These are phyloP conservation scores for Dictyophora rubrovolvata DNA, from an alignment of 768 basidiomycete species.

Conservation along the genomic window DNA sequence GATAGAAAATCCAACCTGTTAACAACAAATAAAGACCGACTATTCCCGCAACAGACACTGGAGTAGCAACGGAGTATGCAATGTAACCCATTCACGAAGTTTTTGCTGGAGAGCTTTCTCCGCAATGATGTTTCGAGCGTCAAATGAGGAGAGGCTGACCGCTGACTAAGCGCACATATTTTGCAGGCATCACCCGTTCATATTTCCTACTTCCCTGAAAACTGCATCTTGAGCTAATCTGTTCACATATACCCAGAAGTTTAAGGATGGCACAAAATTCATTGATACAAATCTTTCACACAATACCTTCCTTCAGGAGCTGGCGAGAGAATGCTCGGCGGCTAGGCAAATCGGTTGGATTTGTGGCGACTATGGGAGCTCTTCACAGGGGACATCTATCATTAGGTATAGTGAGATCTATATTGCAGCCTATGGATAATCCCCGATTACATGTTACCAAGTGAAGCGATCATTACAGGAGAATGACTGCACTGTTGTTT, in stretches of 20 bases:
- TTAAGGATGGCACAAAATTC: slow-evolving; percentile 10
- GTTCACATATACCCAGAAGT: not conserved
- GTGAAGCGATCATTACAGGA: slow-evolving; percentile 66
- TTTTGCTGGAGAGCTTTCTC: not conserved
- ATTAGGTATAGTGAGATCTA: slow-evolving; percentile 48
- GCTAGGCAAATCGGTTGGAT: slow-evolving; percentile 63
- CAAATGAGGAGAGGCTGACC: no score
- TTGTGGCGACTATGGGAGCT: slow-evolving; percentile 98
- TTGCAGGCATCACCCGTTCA: no score
- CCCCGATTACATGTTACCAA: slow-evolving; percentile 23
- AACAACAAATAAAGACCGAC: slow-evolving; percentile 84
- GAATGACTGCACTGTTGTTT: slow-evolving; percentile 82
- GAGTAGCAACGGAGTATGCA: slow-evolving; percentile 20
- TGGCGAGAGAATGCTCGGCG: slow-evolving; percentile 66
- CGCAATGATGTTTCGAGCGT: no score
- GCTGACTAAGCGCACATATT: no score
- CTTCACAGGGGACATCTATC: slow-evolving; percentile 89
- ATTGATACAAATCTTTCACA: slow-evolving; percentile 41
- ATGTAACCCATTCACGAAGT: slow-evolving; percentile 21
- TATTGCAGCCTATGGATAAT: not conserved
- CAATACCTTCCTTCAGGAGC: slow-evolving; percentile 49
- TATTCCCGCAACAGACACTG: slow-evolving; percentile 49
- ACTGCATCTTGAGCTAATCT: not conserved
- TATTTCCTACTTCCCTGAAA: no score
- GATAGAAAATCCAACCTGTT: slow-evolving; percentile 47